Conservation (phyloP, 352 stramenopile species). For the Globisporangium barbulae region DNA sequence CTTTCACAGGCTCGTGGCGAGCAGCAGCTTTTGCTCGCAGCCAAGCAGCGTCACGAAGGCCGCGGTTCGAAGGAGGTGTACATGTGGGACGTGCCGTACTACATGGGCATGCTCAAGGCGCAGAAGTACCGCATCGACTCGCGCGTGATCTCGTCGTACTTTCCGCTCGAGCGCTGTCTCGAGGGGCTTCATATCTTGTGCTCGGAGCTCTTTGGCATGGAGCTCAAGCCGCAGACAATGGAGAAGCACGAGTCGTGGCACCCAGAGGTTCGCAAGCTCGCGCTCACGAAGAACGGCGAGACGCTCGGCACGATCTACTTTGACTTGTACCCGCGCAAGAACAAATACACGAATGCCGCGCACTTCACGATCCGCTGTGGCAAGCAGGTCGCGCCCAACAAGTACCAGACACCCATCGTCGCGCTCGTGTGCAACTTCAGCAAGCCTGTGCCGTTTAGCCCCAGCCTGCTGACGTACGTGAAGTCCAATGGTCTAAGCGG, state of each 20-base stretch:
- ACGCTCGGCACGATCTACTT: slow-evolving; percentile 93
- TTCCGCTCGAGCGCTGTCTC: slow-evolving; percentile 91
- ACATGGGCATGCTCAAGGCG: slow-evolving; percentile 87
- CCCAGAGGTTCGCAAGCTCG: slow-evolving; percentile 86
- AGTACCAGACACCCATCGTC: slow-evolving; percentile 94
- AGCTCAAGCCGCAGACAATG: slow-evolving; percentile 80
- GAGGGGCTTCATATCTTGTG: slow-evolving; percentile 89
- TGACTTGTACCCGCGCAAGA: slow-evolving; percentile 89
- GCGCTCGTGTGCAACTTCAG: slow-evolving; percentile 92
- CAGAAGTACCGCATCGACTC: slow-evolving; percentile 72
- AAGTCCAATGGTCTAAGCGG: neutral
- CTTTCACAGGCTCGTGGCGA: slow-evolving; percentile 46
- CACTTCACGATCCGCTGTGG: slow-evolving; percentile 98
- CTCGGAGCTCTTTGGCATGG: slow-evolving; percentile 88
- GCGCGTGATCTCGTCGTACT: slow-evolving; percentile 83
- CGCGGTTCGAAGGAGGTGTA: slow-evolving; percentile 47
- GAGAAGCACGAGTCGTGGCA: slow-evolving; percentile 87
- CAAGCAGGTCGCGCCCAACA: slow-evolving; percentile 38
- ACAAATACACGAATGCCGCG: slow-evolving; percentile 87
- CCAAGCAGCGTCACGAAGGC: slow-evolving; percentile 66
- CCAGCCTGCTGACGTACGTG: slow-evolving; percentile 65
- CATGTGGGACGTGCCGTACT: slow-evolving; percentile 95
- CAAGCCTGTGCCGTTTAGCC: slow-evolving; percentile 64
- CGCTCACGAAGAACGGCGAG: slow-evolving; percentile 59
- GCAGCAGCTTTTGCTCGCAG: slow-evolving; percentile 46